Base-by-base conservation (phyloP, 306 rosid genomes). In the Rosa rugosa region DNA sequence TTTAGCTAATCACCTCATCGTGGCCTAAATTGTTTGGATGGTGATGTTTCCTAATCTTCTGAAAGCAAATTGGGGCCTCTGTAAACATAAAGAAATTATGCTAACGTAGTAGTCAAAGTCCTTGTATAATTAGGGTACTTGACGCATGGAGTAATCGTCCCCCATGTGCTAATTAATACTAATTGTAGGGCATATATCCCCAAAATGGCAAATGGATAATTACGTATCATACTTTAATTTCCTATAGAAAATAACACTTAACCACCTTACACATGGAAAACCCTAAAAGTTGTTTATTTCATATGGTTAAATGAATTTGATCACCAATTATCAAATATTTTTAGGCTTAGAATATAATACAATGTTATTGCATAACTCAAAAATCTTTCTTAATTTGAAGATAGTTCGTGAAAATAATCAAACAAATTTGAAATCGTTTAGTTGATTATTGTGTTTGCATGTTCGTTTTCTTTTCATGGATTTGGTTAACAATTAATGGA, bases 101-200 rank as follows among this genome's bases (percentile, higher is more conserved):
- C 27, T 56, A 18, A 40, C 45, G 14, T 53, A n/a, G 23, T 31
- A 31, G 77, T 73, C 66, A n/a, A 74, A 59, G 56, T 75, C 56
- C 23, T 56, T 22, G 5, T 11, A 8, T 42, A 49, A 23, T 11
- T 23, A 46, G 75, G 74, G 41, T 34, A 45, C 3, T 25, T 46
- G 59, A 71, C 75, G 59, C 69, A 9, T 23, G 53, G 67, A 59
- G 10, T 16, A 13, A 14, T 17, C 56, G 42, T 59, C 60, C 59
- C 17, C 79, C 59, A 75, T 75, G 78, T 75, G 79, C 59, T 25
- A 5, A 60, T 56, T 12, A 6, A 65, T 65, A 34, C 45, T 65
- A 65, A 34, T 34, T 40, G 40, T 40, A 38, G 38, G 62, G 45
- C 25, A 6, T 38, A 36, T 36, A 72, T 17, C 64, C 34, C 69